Base-by-base conservation (phyloP, 177 flowering plant species). In the Telopea speciosissima region DNA sequence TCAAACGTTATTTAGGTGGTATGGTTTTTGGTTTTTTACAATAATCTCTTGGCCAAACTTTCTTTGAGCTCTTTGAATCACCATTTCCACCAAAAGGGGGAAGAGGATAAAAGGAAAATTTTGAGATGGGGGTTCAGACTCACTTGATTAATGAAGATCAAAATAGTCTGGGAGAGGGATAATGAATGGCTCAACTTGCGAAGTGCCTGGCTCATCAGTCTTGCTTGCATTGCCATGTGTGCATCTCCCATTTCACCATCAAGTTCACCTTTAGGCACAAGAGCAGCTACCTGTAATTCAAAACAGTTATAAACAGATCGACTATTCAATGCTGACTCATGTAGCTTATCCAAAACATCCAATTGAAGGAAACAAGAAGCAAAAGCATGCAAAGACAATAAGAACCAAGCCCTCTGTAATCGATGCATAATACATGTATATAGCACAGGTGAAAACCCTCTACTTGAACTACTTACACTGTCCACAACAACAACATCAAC, bases 241-340 rank as follows among this genome's bases (percentile, higher is more conserved):
- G 99, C 97, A 83, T 95, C 99, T 54, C 99, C 99, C 97, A 95
- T 95, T 80, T 95, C 99, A 65, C 99, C 99, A 73, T 95, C 97
- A 80, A 95, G 96, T 77, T 95, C 97, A 76, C 92, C 83, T 85
- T 92, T 90, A 36, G 99, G 97, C 49, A 95, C 97, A 75, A 95
- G 91, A 24, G 98, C 97, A 66, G 98, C 97, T 13, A 94, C 98
- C 98, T 94, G 83, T 49, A 74, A 77, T 24, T 22, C 36, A 61
- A 65, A 75, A 63, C 7, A 13, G 72, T 63, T 8, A 64, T 21
- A 68, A 70, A 25, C 12, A 65, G 62, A 23, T 22, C 31, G 67
- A 52, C 68, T 33, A 63, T 24, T 14, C 5, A 49, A 49, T 12
- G 19, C 19, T 11, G 54, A 12, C 54, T 49, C 54, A 13, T 12